Evolutionary conservation across 306 rosid species (phyloP).

Genomic region (Cicer yamashitae): DNA sequence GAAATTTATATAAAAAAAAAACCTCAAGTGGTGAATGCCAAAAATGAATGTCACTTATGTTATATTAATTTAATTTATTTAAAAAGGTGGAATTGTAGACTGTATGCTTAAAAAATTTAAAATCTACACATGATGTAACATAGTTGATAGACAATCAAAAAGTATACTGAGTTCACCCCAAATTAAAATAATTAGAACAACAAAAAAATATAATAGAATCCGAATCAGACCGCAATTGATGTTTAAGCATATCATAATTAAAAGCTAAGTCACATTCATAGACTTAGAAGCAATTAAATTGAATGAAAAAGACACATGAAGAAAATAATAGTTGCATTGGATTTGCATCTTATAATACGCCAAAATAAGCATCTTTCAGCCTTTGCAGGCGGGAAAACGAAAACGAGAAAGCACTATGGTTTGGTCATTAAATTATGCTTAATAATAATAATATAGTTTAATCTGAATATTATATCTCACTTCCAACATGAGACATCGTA

Average conservation of each 20-base stretch:
- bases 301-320: conserved; percentile 36
- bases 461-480: no score
- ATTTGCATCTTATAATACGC: conserved; percentile 20
- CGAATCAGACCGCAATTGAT: conserved; percentile 20
- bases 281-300: conserved; percentile 20
- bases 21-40: not conserved
- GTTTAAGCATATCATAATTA: conserved; percentile 37
- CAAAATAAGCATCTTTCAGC: conserved; percentile 43
- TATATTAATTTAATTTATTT: not conserved
- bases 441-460: not conserved
- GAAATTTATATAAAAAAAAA: no score
- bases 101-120: not conserved
- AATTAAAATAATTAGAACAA: no score
- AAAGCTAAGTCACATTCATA: conserved; percentile 23
- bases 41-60: not conserved
- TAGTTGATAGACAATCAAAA: no score
- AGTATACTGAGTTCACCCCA: no score
- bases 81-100: not conserved
- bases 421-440: conserved; percentile 21
- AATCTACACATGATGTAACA: no score
- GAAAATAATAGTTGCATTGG: not conserved
- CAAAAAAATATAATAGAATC: not conserved
- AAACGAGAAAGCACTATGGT: conserved; percentile 14
- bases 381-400: conserved; percentile 44
- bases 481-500: no score